These are phyloP conservation scores for Clathrus columnatus DNA, from an alignment of 768 basidiomycete species.

Conservation along the genomic window DNA sequence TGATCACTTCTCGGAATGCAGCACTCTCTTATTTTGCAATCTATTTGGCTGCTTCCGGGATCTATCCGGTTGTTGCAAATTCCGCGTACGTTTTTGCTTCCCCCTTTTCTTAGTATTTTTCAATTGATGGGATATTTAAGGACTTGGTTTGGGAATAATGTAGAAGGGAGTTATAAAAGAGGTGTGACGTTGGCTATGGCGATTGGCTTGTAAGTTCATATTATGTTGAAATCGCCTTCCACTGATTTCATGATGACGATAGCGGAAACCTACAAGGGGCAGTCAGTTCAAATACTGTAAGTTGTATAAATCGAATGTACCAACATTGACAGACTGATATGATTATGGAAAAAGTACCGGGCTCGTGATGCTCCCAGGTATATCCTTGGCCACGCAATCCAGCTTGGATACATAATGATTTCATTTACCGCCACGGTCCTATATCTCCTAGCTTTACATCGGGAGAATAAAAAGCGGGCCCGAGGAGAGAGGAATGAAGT, in stretches of 20 bases:
- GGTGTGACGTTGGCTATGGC: slow-evolving; percentile 62
- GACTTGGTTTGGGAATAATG: slow-evolving; percentile 65
- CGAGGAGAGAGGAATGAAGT: slow-evolving; percentile 63
- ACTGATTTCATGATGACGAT: slow-evolving; percentile 9
- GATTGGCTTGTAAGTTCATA: slow-evolving; percentile 39
- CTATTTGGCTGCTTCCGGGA: slow-evolving; percentile 55
- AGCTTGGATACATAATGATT: slow-evolving; percentile 60
- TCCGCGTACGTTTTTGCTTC: slow-evolving; percentile 35
- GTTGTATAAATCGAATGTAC: slow-evolving; percentile 19
- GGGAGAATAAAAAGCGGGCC: slow-evolving; percentile 55
- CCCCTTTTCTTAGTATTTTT: not conserved
- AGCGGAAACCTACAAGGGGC: slow-evolving; percentile 63
- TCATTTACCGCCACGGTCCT: slow-evolving; percentile 47
- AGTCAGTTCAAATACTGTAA: slow-evolving; percentile 55
- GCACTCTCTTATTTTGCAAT: slow-evolving; percentile 65
- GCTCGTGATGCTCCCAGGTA: slow-evolving; percentile 59
- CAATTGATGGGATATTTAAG: slow-evolving; percentile 24
- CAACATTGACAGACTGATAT: not conserved
- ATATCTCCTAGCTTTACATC: slow-evolving; percentile 38
- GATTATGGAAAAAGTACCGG: slow-evolving; percentile 59
- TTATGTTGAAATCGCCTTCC: slow-evolving; percentile 13
- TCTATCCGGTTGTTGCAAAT: slow-evolving; percentile 35
- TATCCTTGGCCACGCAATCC: slow-evolving; percentile 56
- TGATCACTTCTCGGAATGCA: slow-evolving; percentile 50
- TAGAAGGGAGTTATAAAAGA: slow-evolving; percentile 69